Evolutionary conservation across 1,284 basidiomycete species (phyloP).

Genomic region (Peniophora sp.): DNA sequence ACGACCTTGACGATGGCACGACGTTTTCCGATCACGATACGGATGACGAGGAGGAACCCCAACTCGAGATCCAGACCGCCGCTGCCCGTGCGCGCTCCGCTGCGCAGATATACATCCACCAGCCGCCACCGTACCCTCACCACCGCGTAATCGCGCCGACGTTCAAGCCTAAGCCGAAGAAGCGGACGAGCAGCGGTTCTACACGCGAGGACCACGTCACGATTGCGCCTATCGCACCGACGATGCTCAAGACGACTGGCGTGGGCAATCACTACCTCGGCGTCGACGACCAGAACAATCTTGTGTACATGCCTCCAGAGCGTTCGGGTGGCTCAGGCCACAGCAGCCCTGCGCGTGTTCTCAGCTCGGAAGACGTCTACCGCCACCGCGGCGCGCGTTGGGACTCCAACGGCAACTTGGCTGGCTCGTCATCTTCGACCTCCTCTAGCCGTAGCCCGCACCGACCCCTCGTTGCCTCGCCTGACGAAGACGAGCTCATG

Average conservation of each 20-base stretch:
- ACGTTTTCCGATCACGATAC: conserved; percentile 15
- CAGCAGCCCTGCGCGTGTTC: background rate
- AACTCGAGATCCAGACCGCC: conserved; percentile 55
- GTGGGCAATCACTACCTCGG: conserved; percentile 33
- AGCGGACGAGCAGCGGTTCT: conserved; percentile 31
- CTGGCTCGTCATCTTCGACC: background rate
- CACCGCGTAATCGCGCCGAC: conserved; percentile 11
- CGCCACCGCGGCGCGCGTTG: conserved; percentile 27
- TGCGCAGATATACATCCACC: conserved; percentile 16
- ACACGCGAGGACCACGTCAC: conserved; percentile 56
- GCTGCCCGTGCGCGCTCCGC: conserved; percentile 30
- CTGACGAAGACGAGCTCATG: conserved; percentile 1
- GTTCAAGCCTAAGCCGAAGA: conserved; percentile 18
- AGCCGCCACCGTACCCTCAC: conserved; percentile 8
- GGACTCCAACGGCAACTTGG: conserved; percentile 16
- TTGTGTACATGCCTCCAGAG: conserved; percentile 63
- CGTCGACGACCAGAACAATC: conserved; percentile 22
- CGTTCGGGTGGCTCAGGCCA: background rate
- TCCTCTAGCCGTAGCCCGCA: conserved; percentile 6
- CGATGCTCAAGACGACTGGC: conserved; percentile 78
- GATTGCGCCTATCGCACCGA: conserved; percentile 93
- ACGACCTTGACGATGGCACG: conserved; percentile 29
- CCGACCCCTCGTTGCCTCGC: background rate
- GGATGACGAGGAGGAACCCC: conserved; percentile 53
- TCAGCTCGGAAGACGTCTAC: conserved; percentile 18